Percentiles rank a stretch among this genome's conserved stretches.
Conservation (phyloP, 2,329 filamentous ascomycete species). For the Epichloe aotearoae region DNA sequence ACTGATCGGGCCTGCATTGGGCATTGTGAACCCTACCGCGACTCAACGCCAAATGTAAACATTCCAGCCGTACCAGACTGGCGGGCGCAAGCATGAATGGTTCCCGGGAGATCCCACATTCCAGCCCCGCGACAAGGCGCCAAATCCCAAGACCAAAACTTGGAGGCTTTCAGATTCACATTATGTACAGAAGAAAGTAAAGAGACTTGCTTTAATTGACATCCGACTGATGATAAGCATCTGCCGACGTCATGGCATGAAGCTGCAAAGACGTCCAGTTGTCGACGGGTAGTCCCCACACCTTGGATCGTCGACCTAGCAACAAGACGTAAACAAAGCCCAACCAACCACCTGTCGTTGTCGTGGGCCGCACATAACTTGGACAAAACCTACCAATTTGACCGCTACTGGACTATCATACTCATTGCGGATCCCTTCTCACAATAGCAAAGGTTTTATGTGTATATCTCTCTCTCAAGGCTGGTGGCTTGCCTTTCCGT, state of each 20-base stretch:
- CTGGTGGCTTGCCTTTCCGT: background rate
- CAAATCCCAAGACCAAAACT: background rate
- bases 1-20: background rate
- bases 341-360: slow-evolving; percentile 16
- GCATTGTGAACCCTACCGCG: background rate
- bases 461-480: background rate
- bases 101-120: slow-evolving; percentile 2
- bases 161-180: background rate
- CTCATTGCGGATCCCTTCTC: background rate
- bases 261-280: background rate
- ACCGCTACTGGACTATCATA: background rate
- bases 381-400: background rate
- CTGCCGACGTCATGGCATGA: background rate
- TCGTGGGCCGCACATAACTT: slow-evolving; percentile 12
- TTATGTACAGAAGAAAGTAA: background rate
- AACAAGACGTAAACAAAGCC: slow-evolving; percentile 23
- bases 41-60: background rate
- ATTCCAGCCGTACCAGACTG: slow-evolving; percentile 1
- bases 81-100: background rate
- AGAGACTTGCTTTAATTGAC: background rate
- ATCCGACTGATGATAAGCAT: background rate
- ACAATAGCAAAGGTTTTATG: background rate
- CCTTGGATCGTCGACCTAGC: slow-evolving; percentile 16
- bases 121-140: slow-evolving; percentile 1
- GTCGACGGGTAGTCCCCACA: background rate